These are phyloP conservation scores for Candida sanyaensis DNA, from an alignment of 1,139 yeast species.

Conservation along the genomic window DNA sequence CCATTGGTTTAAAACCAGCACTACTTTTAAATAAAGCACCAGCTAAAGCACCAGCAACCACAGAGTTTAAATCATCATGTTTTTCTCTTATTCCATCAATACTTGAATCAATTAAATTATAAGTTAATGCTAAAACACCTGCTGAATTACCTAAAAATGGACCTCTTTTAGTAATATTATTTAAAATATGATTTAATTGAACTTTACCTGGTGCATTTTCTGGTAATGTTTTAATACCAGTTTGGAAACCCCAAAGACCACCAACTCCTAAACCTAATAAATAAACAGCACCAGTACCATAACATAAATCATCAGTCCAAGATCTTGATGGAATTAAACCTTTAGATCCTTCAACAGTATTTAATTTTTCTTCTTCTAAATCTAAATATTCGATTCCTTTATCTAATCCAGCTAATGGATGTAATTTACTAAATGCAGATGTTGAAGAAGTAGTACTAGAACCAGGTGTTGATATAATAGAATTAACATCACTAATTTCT, in stretches of 20 bases:
- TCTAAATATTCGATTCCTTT: constrained; percentile 88
- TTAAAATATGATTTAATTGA: constrained; percentile 83
- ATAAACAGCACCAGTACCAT: constrained; percentile 96
- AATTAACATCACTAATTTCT: constrained; percentile 64
- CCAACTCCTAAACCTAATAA: constrained; percentile 78
- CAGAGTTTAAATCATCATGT: constrained; percentile 83
- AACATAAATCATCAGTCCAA: constrained; percentile 96
- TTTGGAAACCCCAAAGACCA: constrained; percentile 85
- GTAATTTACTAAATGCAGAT: constrained; percentile 40
- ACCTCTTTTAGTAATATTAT: constrained; percentile 92
- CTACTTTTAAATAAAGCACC: constrained; percentile 92
- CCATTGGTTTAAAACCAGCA: constrained; percentile 85
- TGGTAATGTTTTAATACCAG: constrained; percentile 80
- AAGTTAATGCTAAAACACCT: constrained; percentile 88
- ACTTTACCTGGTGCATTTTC: constrained; percentile 72
- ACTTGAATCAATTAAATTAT: constrained; percentile 79
- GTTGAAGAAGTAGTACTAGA: constrained; percentile 59
- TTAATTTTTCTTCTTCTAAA: constrained; percentile 76
- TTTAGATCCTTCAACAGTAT: constrained; percentile 78
- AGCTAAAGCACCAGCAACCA: constrained; percentile 87
- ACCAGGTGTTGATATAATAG: constrained; percentile 60
- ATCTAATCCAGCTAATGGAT: constrained; percentile 92
- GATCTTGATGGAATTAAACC: constrained; percentile 93
- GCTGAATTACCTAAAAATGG: constrained; percentile 94
- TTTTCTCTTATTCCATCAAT: constrained; percentile 82